Conservation (phyloP, 306 rosid genomes). For the Medicago arabica region DNA sequence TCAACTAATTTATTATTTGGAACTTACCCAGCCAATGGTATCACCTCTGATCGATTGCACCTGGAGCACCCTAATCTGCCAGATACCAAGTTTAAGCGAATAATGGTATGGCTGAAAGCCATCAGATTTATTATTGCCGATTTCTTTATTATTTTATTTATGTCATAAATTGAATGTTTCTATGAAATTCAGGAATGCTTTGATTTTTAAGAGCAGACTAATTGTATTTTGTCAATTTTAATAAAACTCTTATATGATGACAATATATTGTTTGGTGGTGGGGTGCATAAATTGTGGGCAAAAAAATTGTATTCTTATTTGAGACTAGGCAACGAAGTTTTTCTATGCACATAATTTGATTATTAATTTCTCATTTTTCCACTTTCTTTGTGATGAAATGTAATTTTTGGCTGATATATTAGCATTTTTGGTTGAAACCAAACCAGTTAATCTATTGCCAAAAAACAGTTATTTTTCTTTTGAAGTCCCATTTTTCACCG, state of each 20-base stretch:
- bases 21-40: slow-evolving; percentile 58
- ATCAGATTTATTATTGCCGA: slow-evolving; percentile 22
- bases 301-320: not conserved
- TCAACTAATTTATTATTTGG: slow-evolving; percentile 37
- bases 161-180: slow-evolving; percentile 34
- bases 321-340: slow-evolving; percentile 14
- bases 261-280: not conserved
- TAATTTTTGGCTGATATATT: slow-evolving; percentile 30
- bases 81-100: slow-evolving; percentile 71
- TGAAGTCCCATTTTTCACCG: slow-evolving; percentile 1
- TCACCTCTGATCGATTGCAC: slow-evolving; percentile 49
- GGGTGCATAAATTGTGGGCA: not conserved
- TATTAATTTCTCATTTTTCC: not conserved
- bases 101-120: slow-evolving; percentile 69
- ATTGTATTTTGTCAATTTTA: slow-evolving; percentile 31
- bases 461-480: slow-evolving; percentile 26
- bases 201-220: slow-evolving; percentile 27
- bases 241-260: slow-evolving; percentile 20
- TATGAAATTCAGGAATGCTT: slow-evolving; percentile 30
- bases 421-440: slow-evolving; percentile 29
- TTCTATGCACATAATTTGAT: slow-evolving; percentile 20
- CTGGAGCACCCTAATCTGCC: slow-evolving; percentile 66
- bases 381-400: slow-evolving; percentile 24
- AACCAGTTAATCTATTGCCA: slow-evolving; percentile 28
- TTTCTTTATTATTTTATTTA: slow-evolving; percentile 24